phyloP scores from a whole-genome alignment of 2,329 filamentous ascomycete species.

The Anisogramma anomala region DNA sequence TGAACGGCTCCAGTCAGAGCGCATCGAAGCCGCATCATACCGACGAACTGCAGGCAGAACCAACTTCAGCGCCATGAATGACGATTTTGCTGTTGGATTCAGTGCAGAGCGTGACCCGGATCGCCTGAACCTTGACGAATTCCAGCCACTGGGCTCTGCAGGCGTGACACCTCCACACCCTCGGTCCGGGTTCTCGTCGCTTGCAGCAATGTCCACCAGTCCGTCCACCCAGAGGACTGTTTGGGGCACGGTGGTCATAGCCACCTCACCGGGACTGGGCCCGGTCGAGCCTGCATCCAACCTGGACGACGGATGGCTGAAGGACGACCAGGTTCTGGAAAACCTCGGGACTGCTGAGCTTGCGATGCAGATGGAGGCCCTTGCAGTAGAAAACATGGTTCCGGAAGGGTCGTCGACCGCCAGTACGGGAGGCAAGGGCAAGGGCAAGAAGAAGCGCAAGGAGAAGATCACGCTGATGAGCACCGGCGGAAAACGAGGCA shows the following conservation, averaged over 20 bases:
- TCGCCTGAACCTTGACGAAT: slow-evolving; percentile 46
- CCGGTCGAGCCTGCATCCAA: slow-evolving; percentile 23
- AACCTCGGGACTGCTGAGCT: slow-evolving; percentile 53
- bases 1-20: slow-evolving; percentile 70
- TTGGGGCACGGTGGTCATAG: slow-evolving; percentile 74
- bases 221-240: slow-evolving; percentile 69
- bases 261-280: slow-evolving; percentile 42
- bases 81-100: slow-evolving; percentile 21
- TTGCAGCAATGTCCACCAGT: slow-evolving; percentile 72
- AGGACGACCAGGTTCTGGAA: slow-evolving; percentile 65
- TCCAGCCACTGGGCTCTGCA: slow-evolving; percentile 47
- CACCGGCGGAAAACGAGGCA: slow-evolving; percentile 44
- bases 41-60: slow-evolving; percentile 35
- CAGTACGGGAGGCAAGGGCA: slow-evolving; percentile 21
- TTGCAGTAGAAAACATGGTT: slow-evolving; percentile 27
- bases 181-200: slow-evolving; percentile 50
- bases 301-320: slow-evolving; percentile 71
- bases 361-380: slow-evolving; percentile 45
- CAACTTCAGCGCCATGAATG: slow-evolving; percentile 28
- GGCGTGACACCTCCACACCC: slow-evolving; percentile 44
- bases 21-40: slow-evolving; percentile 60
- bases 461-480: slow-evolving; percentile 65
- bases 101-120: slow-evolving; percentile 21
- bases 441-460: slow-evolving; percentile 55
- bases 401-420: slow-evolving; percentile 15